Evolutionary conservation across 75 land plant genomes (phyloP).

Genomic region (Pinus taeda): DNA sequence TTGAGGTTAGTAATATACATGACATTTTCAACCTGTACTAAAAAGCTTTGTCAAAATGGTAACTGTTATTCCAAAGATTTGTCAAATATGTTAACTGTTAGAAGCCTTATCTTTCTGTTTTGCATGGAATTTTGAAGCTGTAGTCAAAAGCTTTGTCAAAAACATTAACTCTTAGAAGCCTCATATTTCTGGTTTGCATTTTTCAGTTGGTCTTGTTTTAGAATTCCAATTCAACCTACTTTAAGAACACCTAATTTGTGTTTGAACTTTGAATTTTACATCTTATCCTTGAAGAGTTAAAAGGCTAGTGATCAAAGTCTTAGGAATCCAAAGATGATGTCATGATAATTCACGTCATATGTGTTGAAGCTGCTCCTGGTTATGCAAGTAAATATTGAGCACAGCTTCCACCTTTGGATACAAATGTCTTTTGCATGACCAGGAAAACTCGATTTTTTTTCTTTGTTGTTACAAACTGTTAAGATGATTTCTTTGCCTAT

Average conservation of each 20-base stretch:
- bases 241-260: background rate
- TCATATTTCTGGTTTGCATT: slow-evolving; percentile 41
- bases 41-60: background rate
- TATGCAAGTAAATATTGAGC: too few species aligned
- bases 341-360: too few species aligned
- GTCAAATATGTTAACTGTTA: background rate
- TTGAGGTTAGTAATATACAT: slow-evolving; percentile 62
- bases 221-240: too few species aligned
- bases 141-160: background rate
- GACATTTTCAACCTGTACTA: background rate
- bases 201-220: slow-evolving; percentile 27
- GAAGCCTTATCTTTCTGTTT: too few species aligned
- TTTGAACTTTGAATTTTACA: background rate
- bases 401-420: too few species aligned
- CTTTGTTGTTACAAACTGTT: too few species aligned
- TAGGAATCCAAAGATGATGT: background rate
- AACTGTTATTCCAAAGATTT: too few species aligned
- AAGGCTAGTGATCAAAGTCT: background rate
- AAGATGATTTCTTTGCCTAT: too few species aligned
- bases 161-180: background rate
- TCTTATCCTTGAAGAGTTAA: background rate
- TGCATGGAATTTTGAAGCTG: background rate
- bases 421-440: too few species aligned
- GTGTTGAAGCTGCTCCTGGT: too few species aligned
- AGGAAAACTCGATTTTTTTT: too few species aligned